Percentiles rank a stretch among this genome's conserved stretches.
phyloP scores from a whole-genome alignment of 2,329 filamentous ascomycete genomes.

The Botrytis porri region DNA sequence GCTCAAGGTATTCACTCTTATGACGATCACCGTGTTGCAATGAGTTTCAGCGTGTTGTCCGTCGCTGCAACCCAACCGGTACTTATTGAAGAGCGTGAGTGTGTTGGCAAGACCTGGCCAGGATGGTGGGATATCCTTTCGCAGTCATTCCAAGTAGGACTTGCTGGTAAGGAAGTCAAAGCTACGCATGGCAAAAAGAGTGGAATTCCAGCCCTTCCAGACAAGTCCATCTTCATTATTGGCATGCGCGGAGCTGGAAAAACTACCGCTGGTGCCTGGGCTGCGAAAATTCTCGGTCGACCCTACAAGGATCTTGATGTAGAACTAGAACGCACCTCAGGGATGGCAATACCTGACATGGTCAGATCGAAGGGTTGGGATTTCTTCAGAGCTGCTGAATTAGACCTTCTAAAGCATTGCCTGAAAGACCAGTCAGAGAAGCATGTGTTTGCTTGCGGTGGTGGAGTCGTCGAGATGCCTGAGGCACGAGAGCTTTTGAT shows the following conservation, averaged over 20 bases:
- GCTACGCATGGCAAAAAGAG: conserved; percentile 40
- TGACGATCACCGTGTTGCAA: conserved; percentile 95
- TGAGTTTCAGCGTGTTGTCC: conserved; percentile 94
- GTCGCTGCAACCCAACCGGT: conserved; percentile 68
- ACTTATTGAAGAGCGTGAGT: conserved; percentile 83
- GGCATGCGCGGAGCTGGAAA: conserved; percentile 98
- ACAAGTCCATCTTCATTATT: conserved; percentile 84
- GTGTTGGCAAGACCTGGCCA: conserved; percentile 96
- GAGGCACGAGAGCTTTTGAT: conserved; percentile 74
- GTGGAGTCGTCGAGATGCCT: conserved; percentile 84
- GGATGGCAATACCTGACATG: conserved; percentile 80
- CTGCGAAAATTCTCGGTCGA: conserved; percentile 70
- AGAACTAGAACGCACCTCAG: conserved; percentile 72
- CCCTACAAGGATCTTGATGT: conserved; percentile 84
- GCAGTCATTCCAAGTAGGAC: conserved; percentile 69
- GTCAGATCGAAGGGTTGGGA: conserved; percentile 80
- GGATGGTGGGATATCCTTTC: conserved; percentile 95
- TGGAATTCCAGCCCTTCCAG: conserved; percentile 40
- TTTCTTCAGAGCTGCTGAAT: conserved; percentile 77
- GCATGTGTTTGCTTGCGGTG: conserved; percentile 88
- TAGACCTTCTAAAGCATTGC: conserved; percentile 68
- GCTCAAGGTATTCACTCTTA: conserved; percentile 80
- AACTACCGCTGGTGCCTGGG: conserved; percentile 87
- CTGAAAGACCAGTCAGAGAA: conserved; percentile 72
- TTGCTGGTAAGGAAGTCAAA: conserved; percentile 65